These are phyloP conservation scores for Mucor racemosus DNA, from an alignment of 371 early-diverging fungal species.

Conservation along the genomic window DNA sequence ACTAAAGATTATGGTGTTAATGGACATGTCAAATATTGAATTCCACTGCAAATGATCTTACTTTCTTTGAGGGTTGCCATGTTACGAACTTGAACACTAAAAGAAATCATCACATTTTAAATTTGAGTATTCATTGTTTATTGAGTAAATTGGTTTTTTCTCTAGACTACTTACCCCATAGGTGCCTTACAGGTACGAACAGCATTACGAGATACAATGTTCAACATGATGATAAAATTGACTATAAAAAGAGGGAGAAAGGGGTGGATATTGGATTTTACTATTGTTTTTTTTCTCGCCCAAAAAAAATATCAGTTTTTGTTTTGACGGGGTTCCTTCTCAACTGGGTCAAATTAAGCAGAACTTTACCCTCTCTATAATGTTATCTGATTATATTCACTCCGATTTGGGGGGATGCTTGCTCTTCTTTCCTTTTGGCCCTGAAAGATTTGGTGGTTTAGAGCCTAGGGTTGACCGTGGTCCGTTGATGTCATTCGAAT, in stretches of 20 bases:
- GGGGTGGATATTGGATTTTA: neutral
- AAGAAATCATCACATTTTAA: neutral
- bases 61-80: conserved; percentile 93
- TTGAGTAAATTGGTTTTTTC: neutral
- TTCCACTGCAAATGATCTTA: conserved; percentile 44
- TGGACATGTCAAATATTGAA: neutral
- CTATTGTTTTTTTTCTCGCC: conserved; percentile 6
- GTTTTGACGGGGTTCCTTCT: conserved; percentile 11
- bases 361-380: neutral
- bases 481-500: conserved; percentile 4
- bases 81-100: conserved; percentile 77
- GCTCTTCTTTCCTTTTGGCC: neutral
- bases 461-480: conserved; percentile 7
- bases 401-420: neutral
- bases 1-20: conserved; percentile 56
- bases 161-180: conserved; percentile 8
- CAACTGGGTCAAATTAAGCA: neutral
- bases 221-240: conserved; percentile 14
- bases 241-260: conserved; percentile 2
- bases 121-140: neutral
- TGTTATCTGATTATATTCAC: neutral
- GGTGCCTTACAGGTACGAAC: conserved; percentile 17
- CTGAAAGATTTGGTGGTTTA: neutral
- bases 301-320: neutral
- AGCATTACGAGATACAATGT: conserved; percentile 14